These are phyloP conservation scores for Lepiota brunneoincarnata DNA, from an alignment of 768 basidiomycete species.

Conservation along the genomic window DNA sequence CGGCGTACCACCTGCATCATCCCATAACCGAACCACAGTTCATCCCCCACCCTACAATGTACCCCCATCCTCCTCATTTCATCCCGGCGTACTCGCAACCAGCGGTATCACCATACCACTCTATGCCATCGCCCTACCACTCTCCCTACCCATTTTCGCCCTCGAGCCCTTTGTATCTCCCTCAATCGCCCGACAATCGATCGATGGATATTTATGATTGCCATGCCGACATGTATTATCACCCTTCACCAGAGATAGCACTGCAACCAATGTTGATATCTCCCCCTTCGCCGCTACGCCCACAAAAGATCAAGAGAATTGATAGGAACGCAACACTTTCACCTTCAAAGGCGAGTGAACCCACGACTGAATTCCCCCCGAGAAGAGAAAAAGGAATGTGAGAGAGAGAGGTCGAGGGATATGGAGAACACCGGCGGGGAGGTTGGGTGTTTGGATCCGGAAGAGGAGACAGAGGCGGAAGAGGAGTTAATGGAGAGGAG, in stretches of 20 bases:
- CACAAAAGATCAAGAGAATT: constrained; percentile 1
- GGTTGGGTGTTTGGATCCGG: background rate
- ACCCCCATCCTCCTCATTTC: constrained; percentile 6
- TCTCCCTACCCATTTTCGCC: constrained; percentile 2
- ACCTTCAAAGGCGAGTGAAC: background rate
- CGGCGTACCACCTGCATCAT: constrained; percentile 2
- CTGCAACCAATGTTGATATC: background rate
- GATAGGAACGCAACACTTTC: constrained; percentile 1
- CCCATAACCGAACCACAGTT: background rate
- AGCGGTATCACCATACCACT: background rate
- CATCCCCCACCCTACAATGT: background rate
- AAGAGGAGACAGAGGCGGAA: background rate
- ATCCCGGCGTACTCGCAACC: background rate
- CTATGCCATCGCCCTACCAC: background rate
- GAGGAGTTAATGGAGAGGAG: background rate
- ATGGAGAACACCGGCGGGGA: background rate
- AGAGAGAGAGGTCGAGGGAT: background rate
- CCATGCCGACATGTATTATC: background rate
- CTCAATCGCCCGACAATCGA: background rate
- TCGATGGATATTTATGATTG: background rate
- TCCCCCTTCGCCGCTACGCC: background rate
- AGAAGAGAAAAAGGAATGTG: background rate
- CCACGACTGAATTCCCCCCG: background rate
- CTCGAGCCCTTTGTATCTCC: background rate
- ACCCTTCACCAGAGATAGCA: background rate